Conservation (phyloP, 805 yeast genomes). For the Millerago galiae region DNA sequence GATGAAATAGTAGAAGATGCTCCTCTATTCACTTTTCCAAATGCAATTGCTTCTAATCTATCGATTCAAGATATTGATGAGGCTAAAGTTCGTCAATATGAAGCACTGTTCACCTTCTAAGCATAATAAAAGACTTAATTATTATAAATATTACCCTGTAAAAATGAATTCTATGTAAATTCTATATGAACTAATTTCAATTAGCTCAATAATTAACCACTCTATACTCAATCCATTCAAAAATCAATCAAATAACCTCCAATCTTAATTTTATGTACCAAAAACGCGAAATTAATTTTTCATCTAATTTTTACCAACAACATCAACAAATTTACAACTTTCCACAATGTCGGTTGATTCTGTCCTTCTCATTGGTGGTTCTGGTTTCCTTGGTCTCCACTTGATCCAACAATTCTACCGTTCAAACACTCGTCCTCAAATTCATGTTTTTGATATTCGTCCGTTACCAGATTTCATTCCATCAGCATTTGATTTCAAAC, state of each 20-base stretch:
- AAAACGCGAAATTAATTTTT: background rate
- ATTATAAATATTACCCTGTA: background rate
- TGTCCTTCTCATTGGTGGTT: conserved; percentile 88
- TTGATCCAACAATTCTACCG: conserved; percentile 78
- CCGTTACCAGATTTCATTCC: conserved; percentile 74
- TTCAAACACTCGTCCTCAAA: conserved; percentile 56
- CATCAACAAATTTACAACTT: background rate
- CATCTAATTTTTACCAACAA: background rate
- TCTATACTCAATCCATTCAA: background rate
- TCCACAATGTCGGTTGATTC: conserved; percentile 17
- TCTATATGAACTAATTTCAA: no score
- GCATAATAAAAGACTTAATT: background rate
- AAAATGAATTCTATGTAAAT: no score
- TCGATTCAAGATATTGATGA: conserved; percentile 16
- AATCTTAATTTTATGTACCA: no score
- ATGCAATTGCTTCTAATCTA: conserved; percentile 11
- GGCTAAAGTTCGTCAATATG: conserved; percentile 10
- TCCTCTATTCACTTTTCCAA: conserved; percentile 16
- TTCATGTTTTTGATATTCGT: conserved; percentile 87
- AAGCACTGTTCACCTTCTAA: conserved; percentile 8
- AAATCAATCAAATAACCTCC: background rate
- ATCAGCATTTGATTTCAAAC: conserved; percentile 67
- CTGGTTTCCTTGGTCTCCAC: conserved; percentile 92
- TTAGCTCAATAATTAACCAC: no score
- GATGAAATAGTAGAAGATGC: background rate